Percentiles rank a stretch among this genome's conserved stretches.
phyloP scores from a whole-genome alignment of 2,329 filamentous ascomycete genomes.

The Ophiosphaerella korrae region DNA sequence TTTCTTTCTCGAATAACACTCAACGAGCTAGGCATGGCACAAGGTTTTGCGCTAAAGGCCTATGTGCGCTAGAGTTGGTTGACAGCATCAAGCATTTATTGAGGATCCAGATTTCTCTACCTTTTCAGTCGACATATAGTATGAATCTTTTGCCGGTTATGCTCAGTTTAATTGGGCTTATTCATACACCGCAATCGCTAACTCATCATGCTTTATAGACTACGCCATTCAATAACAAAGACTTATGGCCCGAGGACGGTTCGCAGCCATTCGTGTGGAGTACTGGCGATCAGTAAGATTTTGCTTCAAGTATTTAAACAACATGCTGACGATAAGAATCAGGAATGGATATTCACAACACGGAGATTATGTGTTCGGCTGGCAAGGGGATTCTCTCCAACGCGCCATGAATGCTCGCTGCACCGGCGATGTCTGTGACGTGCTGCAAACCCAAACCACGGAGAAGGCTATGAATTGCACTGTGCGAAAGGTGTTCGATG shows the following conservation, averaged over 20 bases:
- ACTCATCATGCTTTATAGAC: conserved; percentile 15
- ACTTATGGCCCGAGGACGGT: conserved; percentile 25
- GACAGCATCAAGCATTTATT: too few relatives aligned
- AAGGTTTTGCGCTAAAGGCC: too few relatives aligned
- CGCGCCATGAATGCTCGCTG: conserved; percentile 34
- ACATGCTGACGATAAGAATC: not conserved
- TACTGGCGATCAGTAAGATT: conserved; percentile 32
- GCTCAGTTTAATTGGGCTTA: too few relatives aligned
- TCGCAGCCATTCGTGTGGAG: conserved; percentile 34
- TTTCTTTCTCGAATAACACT: too few relatives aligned
- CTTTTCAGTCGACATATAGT: too few relatives aligned
- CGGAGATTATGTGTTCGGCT: conserved; percentile 39
- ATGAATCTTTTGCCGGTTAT: too few relatives aligned
- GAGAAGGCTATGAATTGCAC: conserved; percentile 36
- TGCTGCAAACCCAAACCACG: conserved; percentile 24
- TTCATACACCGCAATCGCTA: not conserved
- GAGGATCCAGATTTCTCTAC: too few relatives aligned
- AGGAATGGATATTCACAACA: conserved; percentile 33
- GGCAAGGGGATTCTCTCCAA: conserved; percentile 39
- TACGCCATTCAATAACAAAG: conserved; percentile 21
- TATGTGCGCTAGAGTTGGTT: too few relatives aligned
- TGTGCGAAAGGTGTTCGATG: conserved; percentile 18
- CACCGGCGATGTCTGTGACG: conserved; percentile 25
- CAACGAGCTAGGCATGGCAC: too few relatives aligned
- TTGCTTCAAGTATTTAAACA: not conserved